Evolutionary conservation across 768 basidiomycete species (phyloP).

Genomic region (Obba rivulosa): DNA sequence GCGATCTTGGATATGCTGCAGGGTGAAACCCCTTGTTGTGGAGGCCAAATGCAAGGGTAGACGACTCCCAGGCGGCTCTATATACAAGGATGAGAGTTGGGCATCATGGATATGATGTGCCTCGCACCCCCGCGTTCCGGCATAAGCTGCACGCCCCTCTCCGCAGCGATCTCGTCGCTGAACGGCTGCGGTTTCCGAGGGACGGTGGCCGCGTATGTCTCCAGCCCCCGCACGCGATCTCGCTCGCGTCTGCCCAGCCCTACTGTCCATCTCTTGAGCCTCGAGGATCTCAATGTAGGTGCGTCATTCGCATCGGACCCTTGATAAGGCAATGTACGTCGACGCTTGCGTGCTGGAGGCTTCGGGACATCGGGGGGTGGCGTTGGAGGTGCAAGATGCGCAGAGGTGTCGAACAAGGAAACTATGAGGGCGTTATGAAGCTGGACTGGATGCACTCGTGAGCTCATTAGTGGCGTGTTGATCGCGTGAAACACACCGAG

Average conservation of each 20-base stretch:
- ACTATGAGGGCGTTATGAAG: slow-evolving; percentile 82
- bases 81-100: background rate
- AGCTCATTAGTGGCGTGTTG: background rate
- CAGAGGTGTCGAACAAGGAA: slow-evolving; percentile 75
- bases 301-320: slow-evolving; percentile 52
- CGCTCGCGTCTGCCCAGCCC: slow-evolving; percentile 70
- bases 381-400: slow-evolving; percentile 61
- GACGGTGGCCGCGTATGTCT: slow-evolving; percentile 32
- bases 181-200: slow-evolving; percentile 43
- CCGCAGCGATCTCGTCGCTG: slow-evolving; percentile 63
- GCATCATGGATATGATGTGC: background rate
- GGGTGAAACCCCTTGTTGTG: slow-evolving; percentile 62
- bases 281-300: slow-evolving; percentile 49
- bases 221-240: slow-evolving; percentile 56
- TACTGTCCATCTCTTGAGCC: slow-evolving; percentile 72
- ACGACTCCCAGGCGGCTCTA: slow-evolving; percentile 69
- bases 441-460: slow-evolving; percentile 43
- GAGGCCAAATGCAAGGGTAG: slow-evolving; percentile 71
- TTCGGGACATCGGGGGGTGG: slow-evolving; percentile 61
- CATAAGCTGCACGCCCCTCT: slow-evolving; percentile 62
- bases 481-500: background rate
- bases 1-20: slow-evolving; percentile 74
- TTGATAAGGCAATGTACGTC: slow-evolving; percentile 66
- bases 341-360: slow-evolving; percentile 61
- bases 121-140: slow-evolving; percentile 59